These are phyloP conservation scores for Podila horticola DNA, from an alignment of 192 early-diverging fungal species.

Conservation along the genomic window DNA sequence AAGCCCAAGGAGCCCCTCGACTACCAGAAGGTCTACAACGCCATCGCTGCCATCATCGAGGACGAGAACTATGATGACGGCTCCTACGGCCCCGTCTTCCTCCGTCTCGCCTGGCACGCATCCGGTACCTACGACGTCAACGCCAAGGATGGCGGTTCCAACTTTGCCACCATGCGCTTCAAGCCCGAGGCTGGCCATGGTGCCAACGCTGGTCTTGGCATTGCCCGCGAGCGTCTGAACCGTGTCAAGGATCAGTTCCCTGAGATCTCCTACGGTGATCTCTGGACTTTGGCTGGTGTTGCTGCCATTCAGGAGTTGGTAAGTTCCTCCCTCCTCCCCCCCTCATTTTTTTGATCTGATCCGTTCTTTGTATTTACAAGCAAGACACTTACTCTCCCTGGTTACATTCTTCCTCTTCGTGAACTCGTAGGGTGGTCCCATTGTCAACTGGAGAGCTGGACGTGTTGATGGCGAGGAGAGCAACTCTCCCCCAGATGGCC, in stretches of 20 bases:
- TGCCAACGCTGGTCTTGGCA: conserved; percentile 81
- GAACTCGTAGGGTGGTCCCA: conserved; percentile 71
- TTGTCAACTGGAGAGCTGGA: conserved; percentile 78
- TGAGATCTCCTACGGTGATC: conserved; percentile 85
- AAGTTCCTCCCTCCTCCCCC: not conserved
- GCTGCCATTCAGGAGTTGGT: conserved; percentile 77
- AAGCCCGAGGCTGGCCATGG: conserved; percentile 70
- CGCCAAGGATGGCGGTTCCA: conserved; percentile 76
- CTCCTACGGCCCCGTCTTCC: conserved; percentile 79
- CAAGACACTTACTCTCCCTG: not conserved
- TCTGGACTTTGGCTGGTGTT: conserved; percentile 85
- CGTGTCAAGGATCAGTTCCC: conserved; percentile 84
- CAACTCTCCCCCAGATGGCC: conserved; percentile 75
- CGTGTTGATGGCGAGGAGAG: conserved; percentile 57
- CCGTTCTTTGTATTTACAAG: too few species aligned
- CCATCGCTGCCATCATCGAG: conserved; percentile 79
- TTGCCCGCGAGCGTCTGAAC: conserved; percentile 77
- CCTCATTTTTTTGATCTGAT: too few species aligned
- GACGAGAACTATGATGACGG: conserved; percentile 85
- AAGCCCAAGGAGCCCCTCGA: conserved; percentile 62
- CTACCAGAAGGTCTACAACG: conserved; percentile 80
- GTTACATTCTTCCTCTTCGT: not conserved
- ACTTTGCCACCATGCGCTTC: conserved; percentile 83
- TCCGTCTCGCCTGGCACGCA: conserved; percentile 89
- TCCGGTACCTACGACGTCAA: conserved; percentile 81